Evolutionary conservation across 805 yeast species (phyloP).

Genomic region (Yamadazyma akitaensis): DNA sequence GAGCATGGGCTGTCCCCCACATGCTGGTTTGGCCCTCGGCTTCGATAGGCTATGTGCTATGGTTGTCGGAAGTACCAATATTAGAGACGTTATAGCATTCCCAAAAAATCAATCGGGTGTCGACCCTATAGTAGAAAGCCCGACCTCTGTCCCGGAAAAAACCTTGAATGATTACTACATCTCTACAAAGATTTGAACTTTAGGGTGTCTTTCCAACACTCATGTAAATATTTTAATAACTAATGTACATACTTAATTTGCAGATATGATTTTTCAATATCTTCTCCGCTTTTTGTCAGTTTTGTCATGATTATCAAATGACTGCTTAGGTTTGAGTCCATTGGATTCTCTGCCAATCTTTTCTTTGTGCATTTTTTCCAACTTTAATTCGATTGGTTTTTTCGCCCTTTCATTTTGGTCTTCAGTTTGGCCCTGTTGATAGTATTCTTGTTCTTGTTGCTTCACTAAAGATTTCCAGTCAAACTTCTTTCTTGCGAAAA

Average conservation of each 20-base stretch:
- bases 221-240: slow-evolving; percentile 1
- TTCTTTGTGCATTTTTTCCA: slow-evolving; percentile 35
- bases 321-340: slow-evolving; percentile 21
- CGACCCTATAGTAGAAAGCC: slow-evolving; percentile 86
- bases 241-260: slow-evolving; percentile 4
- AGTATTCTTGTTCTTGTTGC: slow-evolving; percentile 35
- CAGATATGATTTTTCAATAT: slow-evolving; percentile 1
- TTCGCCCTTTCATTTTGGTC: slow-evolving; percentile 20
- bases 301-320: slow-evolving; percentile 4
- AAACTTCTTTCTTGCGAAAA: slow-evolving; percentile 63
- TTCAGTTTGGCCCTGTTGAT: slow-evolving; percentile 11
- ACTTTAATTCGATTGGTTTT: slow-evolving; percentile 41
- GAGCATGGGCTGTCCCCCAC: slow-evolving; percentile 95
- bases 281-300: slow-evolving; percentile 4
- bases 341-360: slow-evolving; percentile 25
- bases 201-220: neutral
- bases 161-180: slow-evolving; percentile 54
- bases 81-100: slow-evolving; percentile 92
- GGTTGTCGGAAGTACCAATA: slow-evolving; percentile 71
- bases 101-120: slow-evolving; percentile 89
- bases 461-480: slow-evolving; percentile 79
- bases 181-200: neutral
- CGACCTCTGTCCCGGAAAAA: slow-evolving; percentile 55
- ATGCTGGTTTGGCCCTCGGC: slow-evolving; percentile 95
- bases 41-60: slow-evolving; percentile 92